A percentile compares a stretch with the other conserved stretches of the same genome.
phyloP scores from a whole-genome alignment of 2,329 filamentous ascomycete genomes.

The Sporothrix brunneoviolacea region DNA sequence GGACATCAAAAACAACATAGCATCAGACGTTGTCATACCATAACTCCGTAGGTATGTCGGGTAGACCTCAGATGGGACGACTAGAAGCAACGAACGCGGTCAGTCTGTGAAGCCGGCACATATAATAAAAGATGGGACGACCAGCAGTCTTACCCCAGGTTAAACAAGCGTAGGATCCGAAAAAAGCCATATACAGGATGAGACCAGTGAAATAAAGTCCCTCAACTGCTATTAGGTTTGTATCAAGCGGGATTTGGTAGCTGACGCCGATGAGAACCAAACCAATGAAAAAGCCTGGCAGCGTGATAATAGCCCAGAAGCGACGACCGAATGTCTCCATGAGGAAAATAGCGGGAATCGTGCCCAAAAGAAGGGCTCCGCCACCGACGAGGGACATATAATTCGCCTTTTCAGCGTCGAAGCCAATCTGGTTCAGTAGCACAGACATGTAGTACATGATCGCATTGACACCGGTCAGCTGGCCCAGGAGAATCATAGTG shows the following conservation, averaged over 20 bases:
- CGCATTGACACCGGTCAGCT: constrained; percentile 64
- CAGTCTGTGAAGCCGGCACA: no score
- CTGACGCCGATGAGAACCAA: constrained; percentile 59
- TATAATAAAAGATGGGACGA: no score
- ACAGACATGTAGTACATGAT: constrained; percentile 68
- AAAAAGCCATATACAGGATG: constrained; percentile 62
- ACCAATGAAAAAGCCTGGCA: constrained; percentile 66
- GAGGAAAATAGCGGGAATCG: constrained; percentile 60
- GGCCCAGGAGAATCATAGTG: constrained; percentile 63
- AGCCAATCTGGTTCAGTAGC: constrained; percentile 62
- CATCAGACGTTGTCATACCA: constrained; percentile 65
- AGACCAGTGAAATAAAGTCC: constrained; percentile 62
- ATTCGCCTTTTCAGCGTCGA: constrained; percentile 53
- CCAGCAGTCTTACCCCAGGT: no score
- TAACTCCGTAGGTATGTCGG: constrained; percentile 66
- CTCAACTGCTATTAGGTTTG: constrained; percentile 41
- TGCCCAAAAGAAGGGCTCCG: constrained; percentile 58
- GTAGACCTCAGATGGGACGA: constrained; percentile 62
- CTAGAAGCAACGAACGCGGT: no score
- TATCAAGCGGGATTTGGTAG: constrained; percentile 48
- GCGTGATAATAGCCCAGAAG: constrained; percentile 68
- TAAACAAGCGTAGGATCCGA: constrained; percentile 57
- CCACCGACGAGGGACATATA: constrained; percentile 73
- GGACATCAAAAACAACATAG: constrained; percentile 61
- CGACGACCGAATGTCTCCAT: constrained; percentile 69